Evolutionary conservation across 441 rosid species (phyloP), one percentile per base, ranked within the genome.

Genomic region (Brassica hybrid): DNA sequence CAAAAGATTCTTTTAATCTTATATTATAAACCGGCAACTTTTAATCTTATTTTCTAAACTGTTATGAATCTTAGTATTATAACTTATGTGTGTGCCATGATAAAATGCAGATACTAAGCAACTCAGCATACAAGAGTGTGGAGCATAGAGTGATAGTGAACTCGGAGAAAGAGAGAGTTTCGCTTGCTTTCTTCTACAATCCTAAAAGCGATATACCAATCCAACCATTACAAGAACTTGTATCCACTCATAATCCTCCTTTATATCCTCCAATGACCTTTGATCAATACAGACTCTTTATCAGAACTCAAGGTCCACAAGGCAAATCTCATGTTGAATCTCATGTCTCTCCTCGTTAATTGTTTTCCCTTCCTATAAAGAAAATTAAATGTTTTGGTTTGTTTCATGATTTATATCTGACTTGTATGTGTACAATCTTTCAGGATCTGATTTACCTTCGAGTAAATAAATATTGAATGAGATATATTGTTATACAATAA

Each of bases 81-180:
- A 60, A 59, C 67, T 65, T 1, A 67, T 32, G 65, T 50, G 67
- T 58, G 23, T 36, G 69, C 0, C 12, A 14, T 69, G n/a, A 19
- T 57, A 50, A 34, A 67, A 79, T 64, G 82, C 76, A 94, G 98
- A 89, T 94, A 54, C 75, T 94, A 58, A 94, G 96, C 88, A 94
- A 92, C 77, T 89, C 92, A 65, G 82, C 62, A 13, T 94, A 89
- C 86, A 94, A 81, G 80, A 94, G 97, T 41, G 96, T 94, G 80
- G 98, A 94, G 85, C 98, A 94, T 36, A 77, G 96, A 78, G 98
- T 92, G 81, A 84, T 87, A 2, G n/a, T n/a, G n/a, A n/a, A n/a
- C n/a, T n/a, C n/a, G n/a, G n/a, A n/a, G n/a, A n/a, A n/a, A n/a
- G n/a, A n/a, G n/a, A n/a, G n/a, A n/a, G n/a, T n/a, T n/a, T n/a